These are phyloP conservation scores for Paecilomyces dactylethromorphus DNA, from an alignment of 2,329 filamentous ascomycete genomes.

Conservation along the genomic window DNA sequence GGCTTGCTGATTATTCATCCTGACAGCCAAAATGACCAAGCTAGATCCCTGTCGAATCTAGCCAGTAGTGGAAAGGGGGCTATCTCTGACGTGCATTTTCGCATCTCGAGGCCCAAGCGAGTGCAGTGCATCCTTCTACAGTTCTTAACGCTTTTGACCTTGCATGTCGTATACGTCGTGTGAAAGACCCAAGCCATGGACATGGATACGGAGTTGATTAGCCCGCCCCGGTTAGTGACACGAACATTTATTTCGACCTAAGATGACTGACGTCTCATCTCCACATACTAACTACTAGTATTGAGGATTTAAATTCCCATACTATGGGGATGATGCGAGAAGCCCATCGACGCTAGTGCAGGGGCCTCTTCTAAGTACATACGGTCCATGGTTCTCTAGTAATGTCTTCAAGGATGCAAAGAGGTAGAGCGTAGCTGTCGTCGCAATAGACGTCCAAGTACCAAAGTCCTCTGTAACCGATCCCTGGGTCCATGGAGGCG, in stretches of 20 bases:
- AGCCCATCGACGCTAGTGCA: not conserved
- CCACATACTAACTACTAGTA: not conserved
- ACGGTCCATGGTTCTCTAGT: not conserved
- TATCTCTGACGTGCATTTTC: not conserved
- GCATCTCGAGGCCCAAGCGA: not conserved
- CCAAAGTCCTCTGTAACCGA: not conserved
- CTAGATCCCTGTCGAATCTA: not conserved
- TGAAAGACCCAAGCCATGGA: not conserved
- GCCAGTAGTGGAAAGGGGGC: not conserved
- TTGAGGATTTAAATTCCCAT: not conserved
- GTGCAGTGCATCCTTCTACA: not conserved
- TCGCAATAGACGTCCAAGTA: not conserved
- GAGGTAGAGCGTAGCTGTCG: not conserved
- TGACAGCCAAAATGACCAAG: not conserved
- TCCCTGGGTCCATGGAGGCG: not conserved
- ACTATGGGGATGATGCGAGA: not conserved
- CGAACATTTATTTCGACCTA: not conserved
- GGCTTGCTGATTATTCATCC: not conserved
- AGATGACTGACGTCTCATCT: not conserved
- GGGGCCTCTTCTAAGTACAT: not conserved
- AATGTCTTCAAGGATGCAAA: not conserved
- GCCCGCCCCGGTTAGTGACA: not conserved
- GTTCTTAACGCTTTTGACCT: not conserved
- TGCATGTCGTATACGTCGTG: not conserved
- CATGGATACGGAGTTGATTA: not conserved